A percentile compares a stretch with the other conserved stretches of the same genome.
Evolutionary conservation across 2,329 filamentous ascomycete genomes (phyloP).

Genomic region (Colletotrichum noveboracense): DNA sequence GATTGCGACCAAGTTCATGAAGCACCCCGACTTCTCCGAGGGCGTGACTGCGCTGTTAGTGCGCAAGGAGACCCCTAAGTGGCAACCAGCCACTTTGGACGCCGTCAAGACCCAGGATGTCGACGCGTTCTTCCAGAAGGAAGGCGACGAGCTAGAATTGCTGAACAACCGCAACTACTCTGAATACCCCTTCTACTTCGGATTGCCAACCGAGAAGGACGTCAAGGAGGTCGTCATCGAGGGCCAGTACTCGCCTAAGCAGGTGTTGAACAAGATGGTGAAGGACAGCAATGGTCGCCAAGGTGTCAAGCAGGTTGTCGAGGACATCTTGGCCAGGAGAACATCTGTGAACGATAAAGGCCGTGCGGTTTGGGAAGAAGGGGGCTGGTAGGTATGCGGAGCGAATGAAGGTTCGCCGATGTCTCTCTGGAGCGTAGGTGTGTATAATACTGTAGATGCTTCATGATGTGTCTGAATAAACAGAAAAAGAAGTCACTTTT

Average conservation of each 20-base stretch:
- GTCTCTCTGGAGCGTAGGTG: not conserved
- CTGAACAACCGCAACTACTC: slow-evolving; percentile 68
- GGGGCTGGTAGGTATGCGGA: not conserved
- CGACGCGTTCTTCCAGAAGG: slow-evolving; percentile 71
- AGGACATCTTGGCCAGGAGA: slow-evolving; percentile 71
- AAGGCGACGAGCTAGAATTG: slow-evolving; percentile 58
- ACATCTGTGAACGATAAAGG: slow-evolving; percentile 53
- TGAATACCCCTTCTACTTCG: slow-evolving; percentile 75
- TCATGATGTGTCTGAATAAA: slow-evolving; percentile 16
- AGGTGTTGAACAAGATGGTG: slow-evolving; percentile 70
- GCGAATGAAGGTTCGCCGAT: not conserved
- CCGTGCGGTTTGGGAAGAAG: slow-evolving; percentile 42
- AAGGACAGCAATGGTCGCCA: slow-evolving; percentile 66
- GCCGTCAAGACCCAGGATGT: slow-evolving; percentile 62
- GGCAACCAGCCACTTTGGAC: slow-evolving; percentile 77
- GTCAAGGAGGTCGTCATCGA: slow-evolving; percentile 50
- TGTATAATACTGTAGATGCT: slow-evolving; percentile 22
- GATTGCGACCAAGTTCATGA: slow-evolving; percentile 89
- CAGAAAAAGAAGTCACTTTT: not conserved
- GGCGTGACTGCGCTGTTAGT: slow-evolving; percentile 86
- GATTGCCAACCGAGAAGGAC: slow-evolving; percentile 75
- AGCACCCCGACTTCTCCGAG: slow-evolving; percentile 87
- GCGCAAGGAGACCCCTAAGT: slow-evolving; percentile 72
- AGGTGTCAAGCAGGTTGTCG: slow-evolving; percentile 71
- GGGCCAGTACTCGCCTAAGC: slow-evolving; percentile 47